Conservation (phyloP, 345 rosid species). For the Brassica incana region DNA sequence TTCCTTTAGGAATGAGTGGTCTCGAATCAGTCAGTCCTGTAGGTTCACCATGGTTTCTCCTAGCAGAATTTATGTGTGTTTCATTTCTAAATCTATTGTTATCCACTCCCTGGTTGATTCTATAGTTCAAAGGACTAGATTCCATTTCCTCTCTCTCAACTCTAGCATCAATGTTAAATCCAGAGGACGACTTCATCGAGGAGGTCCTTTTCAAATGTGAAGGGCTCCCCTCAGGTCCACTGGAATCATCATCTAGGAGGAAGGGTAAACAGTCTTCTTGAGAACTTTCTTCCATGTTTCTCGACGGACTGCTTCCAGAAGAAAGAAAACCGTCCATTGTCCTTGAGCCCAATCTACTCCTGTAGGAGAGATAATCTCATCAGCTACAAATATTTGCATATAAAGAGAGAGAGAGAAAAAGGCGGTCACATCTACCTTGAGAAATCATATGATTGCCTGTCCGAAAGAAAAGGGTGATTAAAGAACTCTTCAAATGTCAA, state of each 20-base stretch:
- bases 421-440: constrained; percentile 52
- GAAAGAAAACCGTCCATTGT: constrained; percentile 49
- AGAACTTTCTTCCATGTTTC: constrained; percentile 60
- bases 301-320: constrained; percentile 51
- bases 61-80: constrained; percentile 40
- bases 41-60: constrained; percentile 47
- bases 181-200: constrained; percentile 52
- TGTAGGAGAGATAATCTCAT: constrained; percentile 40
- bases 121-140: constrained; percentile 44
- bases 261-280: constrained; percentile 87
- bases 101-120: constrained; percentile 43
- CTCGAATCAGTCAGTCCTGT: constrained; percentile 50
- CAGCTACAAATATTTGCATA: constrained; percentile 29
- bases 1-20: constrained; percentile 37
- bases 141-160: constrained; percentile 49
- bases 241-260: constrained; percentile 77
- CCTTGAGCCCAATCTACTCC: constrained; percentile 50
- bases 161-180: constrained; percentile 50
- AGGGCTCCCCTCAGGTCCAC: constrained; percentile 79
- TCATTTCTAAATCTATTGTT: constrained; percentile 47
- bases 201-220: constrained; percentile 52
- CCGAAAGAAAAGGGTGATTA: constrained; percentile 78
- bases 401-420: not conserved
- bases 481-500: constrained; percentile 95
- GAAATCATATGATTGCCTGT: constrained; percentile 48